A percentile compares a stretch with the other conserved stretches of the same genome.
These are phyloP conservation scores for Pseudogymnoascus sp. DNA, from an alignment of 2,329 filamentous ascomycete species.

Conservation along the genomic window DNA sequence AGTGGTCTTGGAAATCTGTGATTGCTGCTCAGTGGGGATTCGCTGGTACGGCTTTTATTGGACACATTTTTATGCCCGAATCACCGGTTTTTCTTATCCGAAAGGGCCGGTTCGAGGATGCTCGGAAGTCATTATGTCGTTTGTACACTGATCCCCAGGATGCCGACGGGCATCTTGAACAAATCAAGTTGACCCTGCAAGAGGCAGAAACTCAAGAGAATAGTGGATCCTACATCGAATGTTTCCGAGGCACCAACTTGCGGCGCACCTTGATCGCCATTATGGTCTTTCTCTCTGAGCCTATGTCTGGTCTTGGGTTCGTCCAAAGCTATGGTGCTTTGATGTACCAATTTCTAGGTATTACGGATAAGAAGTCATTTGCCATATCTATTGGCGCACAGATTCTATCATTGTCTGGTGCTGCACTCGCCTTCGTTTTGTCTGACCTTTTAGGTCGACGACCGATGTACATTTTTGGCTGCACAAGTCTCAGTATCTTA, in stretches of 20 bases:
- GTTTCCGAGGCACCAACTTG: conserved; percentile 19
- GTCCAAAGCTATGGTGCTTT: conserved; percentile 17
- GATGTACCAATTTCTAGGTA: conserved; percentile 26
- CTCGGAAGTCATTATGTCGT: background rate
- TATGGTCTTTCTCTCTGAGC: conserved; percentile 18
- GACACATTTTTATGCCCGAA: conserved; percentile 13
- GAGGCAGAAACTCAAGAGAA: conserved; percentile 16
- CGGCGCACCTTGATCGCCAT: conserved; percentile 17
- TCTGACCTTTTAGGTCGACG: conserved; percentile 20
- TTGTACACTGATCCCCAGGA: background rate
- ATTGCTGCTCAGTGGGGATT: conserved; percentile 36
- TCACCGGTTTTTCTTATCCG: background rate
- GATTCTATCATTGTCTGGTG: background rate
- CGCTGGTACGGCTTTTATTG: conserved; percentile 26
- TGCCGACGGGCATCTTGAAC: conserved; percentile 15
- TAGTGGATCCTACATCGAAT: conserved; percentile 14
- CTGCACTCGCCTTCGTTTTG: background rate
- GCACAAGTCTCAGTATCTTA: conserved; percentile 17
- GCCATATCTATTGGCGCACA: conserved; percentile 21
- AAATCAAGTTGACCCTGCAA: conserved; percentile 19
- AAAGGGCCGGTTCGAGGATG: background rate
- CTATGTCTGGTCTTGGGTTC: conserved; percentile 18
- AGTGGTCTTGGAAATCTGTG: conserved; percentile 36
- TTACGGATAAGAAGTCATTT: conserved; percentile 25
- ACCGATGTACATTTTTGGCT: conserved; percentile 25